phyloP scores from a whole-genome alignment of 345 rosid genomes.

The Syzygium grande region DNA sequence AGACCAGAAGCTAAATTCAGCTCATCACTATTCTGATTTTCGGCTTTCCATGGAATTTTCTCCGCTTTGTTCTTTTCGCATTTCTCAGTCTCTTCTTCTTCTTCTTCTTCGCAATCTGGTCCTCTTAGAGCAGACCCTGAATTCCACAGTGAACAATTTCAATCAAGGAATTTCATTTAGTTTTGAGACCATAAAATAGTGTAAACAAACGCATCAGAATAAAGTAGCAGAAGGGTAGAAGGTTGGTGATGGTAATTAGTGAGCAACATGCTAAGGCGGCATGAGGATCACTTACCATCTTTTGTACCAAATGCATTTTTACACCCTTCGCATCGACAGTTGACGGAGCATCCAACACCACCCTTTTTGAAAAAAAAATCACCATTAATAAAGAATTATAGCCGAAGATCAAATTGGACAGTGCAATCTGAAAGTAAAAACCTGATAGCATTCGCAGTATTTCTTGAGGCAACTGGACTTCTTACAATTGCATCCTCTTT shows the following conservation, averaged over 20 bases:
- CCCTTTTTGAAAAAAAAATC: constrained; percentile 36
- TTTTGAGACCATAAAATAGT: background rate
- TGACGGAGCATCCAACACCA: constrained; percentile 95
- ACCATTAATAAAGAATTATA: background rate
- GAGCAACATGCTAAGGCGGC: background rate
- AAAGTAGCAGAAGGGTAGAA: background rate
- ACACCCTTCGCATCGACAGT: constrained; percentile 97
- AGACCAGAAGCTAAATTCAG: constrained; percentile 45
- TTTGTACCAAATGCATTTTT: constrained; percentile 85
- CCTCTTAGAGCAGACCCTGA: constrained; percentile 53
- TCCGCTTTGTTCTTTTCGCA: constrained; percentile 26
- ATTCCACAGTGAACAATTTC: background rate
- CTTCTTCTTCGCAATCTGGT: constrained; percentile 47
- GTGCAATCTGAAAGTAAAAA: constrained; percentile 4
- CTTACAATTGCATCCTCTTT: constrained; percentile 99
- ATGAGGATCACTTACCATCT: constrained; percentile 51
- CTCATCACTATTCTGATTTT: constrained; percentile 43
- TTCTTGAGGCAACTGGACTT: constrained; percentile 94
- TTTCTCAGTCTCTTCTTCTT: constrained; percentile 56
- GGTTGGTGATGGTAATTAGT: background rate
- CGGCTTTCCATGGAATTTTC: constrained; percentile 25
- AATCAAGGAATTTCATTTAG: background rate
- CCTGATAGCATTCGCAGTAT: constrained; percentile 99
- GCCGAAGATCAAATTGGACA: background rate
- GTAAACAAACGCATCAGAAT: background rate